Evolutionary conservation across 805 yeast genomes (phyloP).

Genomic region (Ogataea populi-albae): DNA sequence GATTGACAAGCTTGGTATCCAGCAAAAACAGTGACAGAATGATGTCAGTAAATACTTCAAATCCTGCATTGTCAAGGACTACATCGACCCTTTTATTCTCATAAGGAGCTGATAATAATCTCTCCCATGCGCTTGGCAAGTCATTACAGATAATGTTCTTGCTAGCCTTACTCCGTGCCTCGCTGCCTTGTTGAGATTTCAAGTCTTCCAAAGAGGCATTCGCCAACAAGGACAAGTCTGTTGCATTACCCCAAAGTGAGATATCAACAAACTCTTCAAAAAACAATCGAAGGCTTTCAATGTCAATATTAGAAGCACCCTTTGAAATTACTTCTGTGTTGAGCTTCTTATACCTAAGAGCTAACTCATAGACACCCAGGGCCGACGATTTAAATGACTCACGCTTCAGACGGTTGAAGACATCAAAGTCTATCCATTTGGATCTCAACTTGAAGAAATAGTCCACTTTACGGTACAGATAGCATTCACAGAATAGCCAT

Average conservation of each 20-base stretch:
- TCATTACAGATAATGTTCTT: conserved; percentile 78
- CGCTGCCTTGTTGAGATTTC: conserved; percentile 86
- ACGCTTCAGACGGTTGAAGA: conserved; percentile 68
- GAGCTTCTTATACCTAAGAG: conserved; percentile 55
- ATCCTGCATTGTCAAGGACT: conserved; percentile 91
- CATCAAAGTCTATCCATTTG: conserved; percentile 60
- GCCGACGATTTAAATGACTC: conserved; percentile 72
- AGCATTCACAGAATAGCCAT: conserved; percentile 88
- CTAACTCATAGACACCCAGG: conserved; percentile 77
- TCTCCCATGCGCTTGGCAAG: conserved; percentile 62
- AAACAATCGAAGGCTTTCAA: conserved; percentile 48
- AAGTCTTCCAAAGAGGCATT: conserved; percentile 89
- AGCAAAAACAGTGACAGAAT: conserved; percentile 62
- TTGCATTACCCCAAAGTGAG: conserved; percentile 97
- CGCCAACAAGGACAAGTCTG: conserved; percentile 86
- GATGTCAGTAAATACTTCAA: conserved; percentile 88
- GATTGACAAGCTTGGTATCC: conserved; percentile 62
- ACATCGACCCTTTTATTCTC: conserved; percentile 63
- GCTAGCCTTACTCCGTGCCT: conserved; percentile 77
- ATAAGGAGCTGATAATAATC: conserved; percentile 30
- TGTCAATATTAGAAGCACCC: conserved; percentile 24
- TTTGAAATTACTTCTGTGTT: conserved; percentile 25
- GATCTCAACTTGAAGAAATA: conserved; percentile 37
- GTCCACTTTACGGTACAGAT: conserved; percentile 69
- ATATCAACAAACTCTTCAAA: conserved; percentile 84